Evolutionary conservation across 441 rosid species (phyloP).

Genomic region (Populus hybrid): DNA sequence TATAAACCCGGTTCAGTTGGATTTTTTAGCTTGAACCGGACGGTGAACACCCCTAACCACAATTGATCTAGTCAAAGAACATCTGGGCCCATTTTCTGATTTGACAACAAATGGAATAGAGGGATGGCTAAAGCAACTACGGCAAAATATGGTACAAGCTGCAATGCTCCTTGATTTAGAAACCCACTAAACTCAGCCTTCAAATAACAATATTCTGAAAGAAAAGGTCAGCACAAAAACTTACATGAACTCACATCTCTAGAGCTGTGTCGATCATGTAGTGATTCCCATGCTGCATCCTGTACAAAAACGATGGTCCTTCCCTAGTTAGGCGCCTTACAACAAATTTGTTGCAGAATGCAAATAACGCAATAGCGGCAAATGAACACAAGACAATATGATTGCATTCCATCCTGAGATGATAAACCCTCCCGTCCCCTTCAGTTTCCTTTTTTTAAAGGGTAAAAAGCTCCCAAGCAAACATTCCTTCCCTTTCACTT

Average conservation of each 20-base stretch:
- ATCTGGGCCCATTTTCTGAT: background rate
- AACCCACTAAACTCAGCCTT: background rate
- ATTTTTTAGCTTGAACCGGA: too few relatives aligned
- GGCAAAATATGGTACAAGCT: background rate
- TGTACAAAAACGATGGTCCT: conserved; percentile 15
- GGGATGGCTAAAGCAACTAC: background rate
- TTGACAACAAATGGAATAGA: background rate
- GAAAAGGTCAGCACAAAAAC: conserved; percentile 17
- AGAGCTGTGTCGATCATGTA: conserved; percentile 27
- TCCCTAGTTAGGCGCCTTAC: conserved; percentile 6
- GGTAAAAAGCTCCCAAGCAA: background rate
- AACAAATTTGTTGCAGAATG: conserved; percentile 3
- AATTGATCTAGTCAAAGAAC: background rate
- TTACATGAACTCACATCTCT: conserved; percentile 33
- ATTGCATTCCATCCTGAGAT: background rate
- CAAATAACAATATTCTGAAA: background rate
- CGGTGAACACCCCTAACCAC: too few relatives aligned
- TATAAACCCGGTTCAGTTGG: too few relatives aligned
- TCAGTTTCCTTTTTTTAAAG: background rate
- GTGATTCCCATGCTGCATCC: conserved; percentile 45
- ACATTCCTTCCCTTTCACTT: background rate
- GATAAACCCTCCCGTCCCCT: background rate
- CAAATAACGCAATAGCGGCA: background rate
- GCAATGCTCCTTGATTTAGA: background rate
- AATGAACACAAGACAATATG: background rate